Conservation (phyloP, 2,329 filamentous ascomycete genomes). For the Bisporella sp. region DNA sequence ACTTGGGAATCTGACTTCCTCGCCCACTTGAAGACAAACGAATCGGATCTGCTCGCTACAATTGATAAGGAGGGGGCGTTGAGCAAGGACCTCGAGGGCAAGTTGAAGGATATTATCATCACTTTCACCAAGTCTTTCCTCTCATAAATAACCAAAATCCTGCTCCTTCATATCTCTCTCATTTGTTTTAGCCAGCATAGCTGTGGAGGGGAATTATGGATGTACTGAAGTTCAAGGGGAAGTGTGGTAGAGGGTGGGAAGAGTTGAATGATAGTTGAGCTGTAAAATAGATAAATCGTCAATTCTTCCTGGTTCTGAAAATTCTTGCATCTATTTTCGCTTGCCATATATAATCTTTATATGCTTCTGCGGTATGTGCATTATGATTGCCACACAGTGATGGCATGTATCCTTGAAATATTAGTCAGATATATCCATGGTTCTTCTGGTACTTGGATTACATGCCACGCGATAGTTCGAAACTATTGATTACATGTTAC, state of each 20-base stretch:
- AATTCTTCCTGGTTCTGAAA: constrained; percentile 19
- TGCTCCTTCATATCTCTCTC: constrained; percentile 17
- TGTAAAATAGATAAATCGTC: constrained; percentile 28
- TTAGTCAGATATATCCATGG: too few relatives aligned
- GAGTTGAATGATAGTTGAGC: constrained; percentile 24
- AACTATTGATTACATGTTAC: too few relatives aligned
- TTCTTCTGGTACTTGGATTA: too few relatives aligned
- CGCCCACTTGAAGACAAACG: constrained; percentile 83
- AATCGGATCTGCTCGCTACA: constrained; percentile 71
- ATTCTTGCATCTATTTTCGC: neutral
- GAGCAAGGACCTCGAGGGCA: constrained; percentile 87
- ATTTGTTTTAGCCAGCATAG: constrained; percentile 22
- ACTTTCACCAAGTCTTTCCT: constrained; percentile 93
- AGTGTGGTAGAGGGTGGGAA: constrained; percentile 12
- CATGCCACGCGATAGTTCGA: too few relatives aligned
- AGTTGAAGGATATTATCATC: constrained; percentile 68
- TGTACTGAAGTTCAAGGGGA: constrained; percentile 16
- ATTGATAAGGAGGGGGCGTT: constrained; percentile 95
- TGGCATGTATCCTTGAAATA: too few relatives aligned
- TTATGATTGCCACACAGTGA: too few relatives aligned
- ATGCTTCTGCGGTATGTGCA: too few relatives aligned
- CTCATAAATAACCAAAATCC: constrained; percentile 17
- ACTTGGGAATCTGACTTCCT: constrained; percentile 95
- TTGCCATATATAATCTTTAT: too few relatives aligned
- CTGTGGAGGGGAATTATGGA: constrained; percentile 6